Conservation (phyloP, 352 stramenopile genomes). For the Globisporangium viniferum region DNA sequence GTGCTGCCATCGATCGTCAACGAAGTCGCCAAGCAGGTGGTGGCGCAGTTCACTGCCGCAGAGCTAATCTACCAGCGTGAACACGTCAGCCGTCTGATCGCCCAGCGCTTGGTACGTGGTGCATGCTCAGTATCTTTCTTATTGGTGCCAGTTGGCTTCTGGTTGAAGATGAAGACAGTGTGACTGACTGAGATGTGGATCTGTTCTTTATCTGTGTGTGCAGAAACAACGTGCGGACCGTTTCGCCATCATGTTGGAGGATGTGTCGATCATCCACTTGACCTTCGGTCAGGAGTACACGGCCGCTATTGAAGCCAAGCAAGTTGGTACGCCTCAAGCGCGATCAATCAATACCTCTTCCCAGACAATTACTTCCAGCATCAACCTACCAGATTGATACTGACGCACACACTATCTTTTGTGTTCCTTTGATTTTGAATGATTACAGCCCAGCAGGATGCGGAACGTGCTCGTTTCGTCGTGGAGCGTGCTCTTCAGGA, state of each 20-base stretch:
- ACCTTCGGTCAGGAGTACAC: slow-evolving; percentile 98
- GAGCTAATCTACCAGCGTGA: slow-evolving; percentile 99
- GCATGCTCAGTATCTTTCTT: neutral
- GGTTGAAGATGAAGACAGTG: slow-evolving; percentile 1
- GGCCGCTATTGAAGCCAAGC: slow-evolving; percentile 98
- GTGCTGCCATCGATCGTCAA: slow-evolving; percentile 99
- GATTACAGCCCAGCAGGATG: slow-evolving; percentile 96
- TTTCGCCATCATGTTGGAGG: slow-evolving; percentile 94
- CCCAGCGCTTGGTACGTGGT: slow-evolving; percentile 79
- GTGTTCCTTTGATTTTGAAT: neutral
- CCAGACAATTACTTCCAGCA: neutral
- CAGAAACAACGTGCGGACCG: slow-evolving; percentile 83
- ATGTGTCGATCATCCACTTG: slow-evolving; percentile 99
- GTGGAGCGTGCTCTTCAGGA: slow-evolving; percentile 98
- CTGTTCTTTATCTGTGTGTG: neutral
- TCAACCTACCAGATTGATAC: neutral
- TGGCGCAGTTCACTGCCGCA: slow-evolving; percentile 98
- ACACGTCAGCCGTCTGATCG: slow-evolving; percentile 93
- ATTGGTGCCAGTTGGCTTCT: neutral
- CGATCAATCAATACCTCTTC: neutral
- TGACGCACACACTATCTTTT: neutral
- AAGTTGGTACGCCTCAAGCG: slow-evolving; percentile 80
- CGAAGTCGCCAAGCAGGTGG: slow-evolving; percentile 98
- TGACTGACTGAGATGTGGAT: neutral
- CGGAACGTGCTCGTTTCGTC: slow-evolving; percentile 97